Evolutionary conservation across 768 basidiomycete species (phyloP), one percentile per base, ranked within the genome.

Genomic region (Tricholoma sp.): DNA sequence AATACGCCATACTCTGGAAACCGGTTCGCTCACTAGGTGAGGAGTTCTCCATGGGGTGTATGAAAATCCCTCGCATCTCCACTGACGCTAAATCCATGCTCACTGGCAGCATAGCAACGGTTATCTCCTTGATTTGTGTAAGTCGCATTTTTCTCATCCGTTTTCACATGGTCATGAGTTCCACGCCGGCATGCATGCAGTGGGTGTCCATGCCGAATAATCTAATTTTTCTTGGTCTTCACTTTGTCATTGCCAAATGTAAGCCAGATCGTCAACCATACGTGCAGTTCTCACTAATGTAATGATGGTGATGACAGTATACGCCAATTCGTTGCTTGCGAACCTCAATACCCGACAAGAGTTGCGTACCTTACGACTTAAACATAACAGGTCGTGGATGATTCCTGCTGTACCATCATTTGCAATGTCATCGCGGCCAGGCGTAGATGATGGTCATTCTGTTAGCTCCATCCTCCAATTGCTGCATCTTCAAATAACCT

Each of bases 191-290:
- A 3, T 11, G 28, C 32, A 15, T 11, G 12, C 59, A 74, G 73
- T 80, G 79, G 79, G 62, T 80, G 15, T 53, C 65, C 7, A 74
- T 80, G 74, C 72, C 76, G 4, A 50, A 59, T 18, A 78, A 74
- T 55, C 66, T 76, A 3, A 59, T 79, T 15, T 78, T 78, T 55
- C 72, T 80, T 61, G 76, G 76, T 9, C 60, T 80, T 8, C 77
- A 80, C 57, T 79, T 80, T 54, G 67, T 79, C 18, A 80, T 80
- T 48, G 70, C 68, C 41, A 80, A 80, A 59, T 55, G 79, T 80
- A 54, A 50, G 76, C 62, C 13, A 12, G 45, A 20, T 18, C 1
- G 13, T 2, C 8, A 15, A 33, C 13, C 10, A 20, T 18, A 45
- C n/a, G 17, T 45, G n/a, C 20, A 33, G 12, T 9, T 15, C 5